Conservation (phyloP, 2,329 filamentous ascomycete genomes). For the Penicillium sp. region DNA sequence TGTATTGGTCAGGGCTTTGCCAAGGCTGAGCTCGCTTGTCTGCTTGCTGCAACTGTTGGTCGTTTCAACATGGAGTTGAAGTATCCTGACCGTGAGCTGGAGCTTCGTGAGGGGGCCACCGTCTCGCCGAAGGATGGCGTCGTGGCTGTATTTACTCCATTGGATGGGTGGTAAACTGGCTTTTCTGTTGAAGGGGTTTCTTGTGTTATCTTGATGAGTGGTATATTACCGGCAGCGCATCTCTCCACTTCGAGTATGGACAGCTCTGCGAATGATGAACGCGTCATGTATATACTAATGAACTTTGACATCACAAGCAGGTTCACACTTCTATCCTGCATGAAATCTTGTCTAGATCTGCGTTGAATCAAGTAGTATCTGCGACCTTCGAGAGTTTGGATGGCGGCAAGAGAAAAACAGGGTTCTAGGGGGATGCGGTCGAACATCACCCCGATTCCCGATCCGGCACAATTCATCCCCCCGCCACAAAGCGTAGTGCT, state of each 20-base stretch:
- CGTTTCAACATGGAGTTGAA: constrained; percentile 72
- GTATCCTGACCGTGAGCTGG: constrained; percentile 65
- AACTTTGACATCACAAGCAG: not conserved
- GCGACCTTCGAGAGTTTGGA: not conserved
- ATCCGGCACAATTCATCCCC: not conserved
- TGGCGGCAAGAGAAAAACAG: not conserved
- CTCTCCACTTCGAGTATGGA: not conserved
- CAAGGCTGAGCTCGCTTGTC: constrained; percentile 80
- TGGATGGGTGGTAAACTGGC: constrained; percentile 40
- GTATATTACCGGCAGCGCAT: not conserved
- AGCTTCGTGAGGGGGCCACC: constrained; percentile 74
- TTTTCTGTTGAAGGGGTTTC: not conserved
- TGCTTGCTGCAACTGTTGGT: constrained; percentile 78
- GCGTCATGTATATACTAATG: not conserved
- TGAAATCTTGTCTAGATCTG: not conserved
- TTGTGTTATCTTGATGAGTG: not conserved
- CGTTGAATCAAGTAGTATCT: not conserved
- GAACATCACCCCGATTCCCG: not conserved
- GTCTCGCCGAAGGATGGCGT: constrained; percentile 75
- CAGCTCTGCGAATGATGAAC: not conserved
- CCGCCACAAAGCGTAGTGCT: not conserved
- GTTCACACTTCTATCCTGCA: not conserved
- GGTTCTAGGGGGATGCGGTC: not conserved
- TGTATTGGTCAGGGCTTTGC: constrained; percentile 87
- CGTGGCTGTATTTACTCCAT: constrained; percentile 65